Base-by-base conservation (phyloP, 768 basidiomycete genomes). In the Megacollybia marginata region DNA sequence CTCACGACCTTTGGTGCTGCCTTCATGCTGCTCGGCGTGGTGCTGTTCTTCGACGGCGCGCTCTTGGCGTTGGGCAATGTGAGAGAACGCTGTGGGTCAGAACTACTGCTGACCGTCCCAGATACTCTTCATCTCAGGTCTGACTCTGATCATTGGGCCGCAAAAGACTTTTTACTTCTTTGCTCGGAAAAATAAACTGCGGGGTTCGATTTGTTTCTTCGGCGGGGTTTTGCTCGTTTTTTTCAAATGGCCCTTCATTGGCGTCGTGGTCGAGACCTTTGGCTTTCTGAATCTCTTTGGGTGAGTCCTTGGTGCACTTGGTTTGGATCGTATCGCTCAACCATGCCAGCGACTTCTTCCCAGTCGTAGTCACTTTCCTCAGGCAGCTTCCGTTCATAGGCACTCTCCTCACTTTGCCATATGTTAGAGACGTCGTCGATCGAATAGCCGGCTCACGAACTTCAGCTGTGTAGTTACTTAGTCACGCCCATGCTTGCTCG, bases 151-250 rank as follows among this genome's bases (percentile, higher is more conserved):
- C 70, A 98, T 99, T 56, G 96, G 92, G 5, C 92, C 93, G 7
- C 84, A 88, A 55, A 98, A 97, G 72, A 96, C 93, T 16, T 94
- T 96, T 70, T 91, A 92, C 69, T 98, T 99, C 73, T 98, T 99
- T 69, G 88, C 94, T 32, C 82, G 96, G 53, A 88, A 81, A 64
- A 89, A 98, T 67, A 99, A 99, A 68, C 69, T 97, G 55, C 81
- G 96, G 15, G 96, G 96, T 42, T 87, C 90, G 5, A 54, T 78
- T 44, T 93, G 91, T 64, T 95, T 95, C 73, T 63, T 95, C 36
- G 89, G 88, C 31, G 92, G 92, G 13, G 86, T 98, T 55, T 62
- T 92, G 13, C 83, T 99, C 53, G 93, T 98, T 13, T 99, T 99
- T 68, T 57, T 89, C 65, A 97, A 94, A 65, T 90, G 92, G 81